These are phyloP conservation scores for Nemania diffusa DNA, from an alignment of 2,329 filamentous ascomycete genomes.

Conservation along the genomic window DNA sequence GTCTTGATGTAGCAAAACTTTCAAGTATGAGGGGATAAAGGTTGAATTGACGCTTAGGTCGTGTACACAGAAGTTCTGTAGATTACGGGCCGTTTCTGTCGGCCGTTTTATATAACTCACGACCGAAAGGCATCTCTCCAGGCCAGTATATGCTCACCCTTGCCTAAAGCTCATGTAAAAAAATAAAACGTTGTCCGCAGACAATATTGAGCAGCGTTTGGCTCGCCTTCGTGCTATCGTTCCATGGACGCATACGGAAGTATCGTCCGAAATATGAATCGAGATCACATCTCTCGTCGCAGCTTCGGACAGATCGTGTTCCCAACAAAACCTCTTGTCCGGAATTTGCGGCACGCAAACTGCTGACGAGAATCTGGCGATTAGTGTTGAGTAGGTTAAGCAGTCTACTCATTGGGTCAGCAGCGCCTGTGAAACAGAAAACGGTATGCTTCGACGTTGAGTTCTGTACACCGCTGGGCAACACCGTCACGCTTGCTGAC, in stretches of 20 bases:
- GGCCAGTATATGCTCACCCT: not conserved
- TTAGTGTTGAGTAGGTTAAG: not conserved
- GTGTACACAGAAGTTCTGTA: not conserved
- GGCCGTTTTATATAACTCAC: constrained; percentile 11
- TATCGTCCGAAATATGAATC: constrained; percentile 28
- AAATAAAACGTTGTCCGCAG: not conserved
- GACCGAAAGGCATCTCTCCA: not conserved
- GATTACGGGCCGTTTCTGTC: not conserved
- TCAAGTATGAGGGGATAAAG: not conserved
- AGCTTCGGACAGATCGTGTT: not conserved
- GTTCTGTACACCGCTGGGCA: constrained; percentile 10
- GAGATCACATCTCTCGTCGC: constrained; percentile 3
- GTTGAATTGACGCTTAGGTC: not conserved
- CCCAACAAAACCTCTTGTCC: not conserved
- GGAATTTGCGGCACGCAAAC: not conserved
- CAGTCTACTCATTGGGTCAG: not conserved
- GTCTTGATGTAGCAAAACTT: not conserved
- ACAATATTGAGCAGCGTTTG: constrained; percentile 8
- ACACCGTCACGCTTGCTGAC: constrained; percentile 18
- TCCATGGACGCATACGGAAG: constrained; percentile 37
- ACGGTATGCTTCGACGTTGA: not conserved
- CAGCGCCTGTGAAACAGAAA: constrained; percentile 8
- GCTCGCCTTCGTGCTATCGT: constrained; percentile 36
- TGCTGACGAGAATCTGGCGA: not conserved
- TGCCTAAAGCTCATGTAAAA: not conserved